Percentiles rank a stretch among this genome's conserved stretches.
Conservation (phyloP, 768 basidiomycete genomes). For the Strobilomyces echinocephalus region DNA sequence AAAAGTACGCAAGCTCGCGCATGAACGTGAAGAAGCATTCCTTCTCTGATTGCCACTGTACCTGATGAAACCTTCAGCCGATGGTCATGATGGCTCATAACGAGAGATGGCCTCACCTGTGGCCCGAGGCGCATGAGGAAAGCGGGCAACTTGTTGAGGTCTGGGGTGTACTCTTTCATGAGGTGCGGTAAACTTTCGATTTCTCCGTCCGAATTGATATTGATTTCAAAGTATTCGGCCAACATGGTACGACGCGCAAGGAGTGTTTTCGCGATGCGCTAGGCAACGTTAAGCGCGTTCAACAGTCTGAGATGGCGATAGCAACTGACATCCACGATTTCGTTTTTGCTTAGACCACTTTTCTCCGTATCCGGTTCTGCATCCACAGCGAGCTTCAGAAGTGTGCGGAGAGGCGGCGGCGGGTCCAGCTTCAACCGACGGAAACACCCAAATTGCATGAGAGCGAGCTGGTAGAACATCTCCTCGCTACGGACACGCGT, state of each 20-base stretch:
- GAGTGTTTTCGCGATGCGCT: constrained; percentile 66
- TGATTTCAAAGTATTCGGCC: constrained; percentile 83
- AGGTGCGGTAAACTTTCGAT: constrained; percentile 80
- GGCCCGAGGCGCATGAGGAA: constrained; percentile 90
- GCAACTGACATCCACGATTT: constrained; percentile 66
- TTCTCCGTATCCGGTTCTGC: constrained; percentile 46
- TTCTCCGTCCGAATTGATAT: constrained; percentile 59
- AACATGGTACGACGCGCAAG: constrained; percentile 74
- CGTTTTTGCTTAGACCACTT: constrained; percentile 49
- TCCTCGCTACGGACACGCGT: constrained; percentile 59
- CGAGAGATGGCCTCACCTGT: constrained; percentile 47
- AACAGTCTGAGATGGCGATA: neutral
- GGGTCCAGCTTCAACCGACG: constrained; percentile 77
- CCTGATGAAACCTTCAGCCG: constrained; percentile 40
- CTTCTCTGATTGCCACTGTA: constrained; percentile 81
- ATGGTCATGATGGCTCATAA: neutral
- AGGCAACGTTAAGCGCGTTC: neutral
- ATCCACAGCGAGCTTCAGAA: constrained; percentile 80
- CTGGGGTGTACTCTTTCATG: constrained; percentile 83
- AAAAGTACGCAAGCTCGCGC: constrained; percentile 89
- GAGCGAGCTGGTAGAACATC: constrained; percentile 88
- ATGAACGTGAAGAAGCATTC: constrained; percentile 85
- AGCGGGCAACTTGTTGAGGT: constrained; percentile 82
- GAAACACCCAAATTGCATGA: constrained; percentile 87
- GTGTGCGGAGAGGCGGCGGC: constrained; percentile 61